phyloP scores from a whole-genome alignment of 2,329 filamentous ascomycete genomes.

The Fusarium mexicanum region DNA sequence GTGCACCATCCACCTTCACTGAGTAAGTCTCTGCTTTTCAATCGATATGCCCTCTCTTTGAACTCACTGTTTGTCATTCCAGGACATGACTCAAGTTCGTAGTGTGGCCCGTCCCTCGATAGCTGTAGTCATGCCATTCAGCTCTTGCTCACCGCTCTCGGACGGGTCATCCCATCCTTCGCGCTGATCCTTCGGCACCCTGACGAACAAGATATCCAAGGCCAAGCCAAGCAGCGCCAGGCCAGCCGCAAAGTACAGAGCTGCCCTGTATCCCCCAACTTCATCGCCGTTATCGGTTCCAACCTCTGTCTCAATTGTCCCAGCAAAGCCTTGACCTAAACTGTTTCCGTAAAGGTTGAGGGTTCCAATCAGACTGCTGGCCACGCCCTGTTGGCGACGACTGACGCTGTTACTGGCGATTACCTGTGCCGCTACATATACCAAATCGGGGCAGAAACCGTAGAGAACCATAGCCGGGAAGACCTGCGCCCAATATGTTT shows the following conservation, averaged over 20 bases:
- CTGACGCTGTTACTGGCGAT: slow-evolving; percentile 63
- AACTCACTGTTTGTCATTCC: rapidly evolving
- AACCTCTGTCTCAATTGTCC: slow-evolving; percentile 48
- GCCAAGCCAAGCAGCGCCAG: slow-evolving; percentile 2
- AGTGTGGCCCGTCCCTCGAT: background rate
- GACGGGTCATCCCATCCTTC: slow-evolving; percentile 17
- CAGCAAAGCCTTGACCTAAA: slow-evolving; percentile 47
- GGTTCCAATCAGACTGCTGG: slow-evolving; percentile 58
- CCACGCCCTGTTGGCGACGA: slow-evolving; percentile 60
- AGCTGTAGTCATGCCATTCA: slow-evolving; percentile 2
- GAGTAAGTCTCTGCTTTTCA: background rate
- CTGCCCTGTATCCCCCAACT: slow-evolving; percentile 1
- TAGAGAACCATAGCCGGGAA: slow-evolving; percentile 52
- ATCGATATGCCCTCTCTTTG: too few relatives aligned
- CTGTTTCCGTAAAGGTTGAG: slow-evolving; percentile 48
- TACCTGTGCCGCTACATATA: slow-evolving; percentile 61
- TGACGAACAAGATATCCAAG: slow-evolving; percentile 9
- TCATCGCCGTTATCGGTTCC: background rate
- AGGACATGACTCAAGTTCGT: background rate
- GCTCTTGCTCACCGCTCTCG: background rate
- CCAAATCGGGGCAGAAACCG: slow-evolving; percentile 57
- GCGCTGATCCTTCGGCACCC: slow-evolving; percentile 16
- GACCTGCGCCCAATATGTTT: slow-evolving; percentile 52
- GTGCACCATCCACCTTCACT: too few relatives aligned
- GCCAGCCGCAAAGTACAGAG: slow-evolving; percentile 15